Evolutionary conservation across 2,329 filamentous ascomycete species (phyloP).

Genomic region (Cordyceps cateniannulata): DNA sequence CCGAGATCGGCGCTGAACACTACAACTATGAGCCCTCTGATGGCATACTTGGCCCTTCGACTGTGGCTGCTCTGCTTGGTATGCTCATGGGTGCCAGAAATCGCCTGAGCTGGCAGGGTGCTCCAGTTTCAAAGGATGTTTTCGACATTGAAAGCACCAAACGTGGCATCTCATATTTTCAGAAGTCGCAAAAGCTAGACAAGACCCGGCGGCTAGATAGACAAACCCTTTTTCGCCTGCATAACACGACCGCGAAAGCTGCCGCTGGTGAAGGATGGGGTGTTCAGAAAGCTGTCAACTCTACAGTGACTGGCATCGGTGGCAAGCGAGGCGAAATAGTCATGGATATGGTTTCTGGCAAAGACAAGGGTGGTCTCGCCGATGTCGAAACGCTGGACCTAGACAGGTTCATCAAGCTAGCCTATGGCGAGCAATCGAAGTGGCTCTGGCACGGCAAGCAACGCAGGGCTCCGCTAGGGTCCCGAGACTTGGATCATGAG

Average conservation of each 20-base stretch:
- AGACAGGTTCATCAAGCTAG: constrained; percentile 71
- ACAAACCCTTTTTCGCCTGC: constrained; percentile 73
- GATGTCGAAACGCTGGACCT: constrained; percentile 91
- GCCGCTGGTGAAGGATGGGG: constrained; percentile 86
- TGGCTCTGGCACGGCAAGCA: constrained; percentile 95
- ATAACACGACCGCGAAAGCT: constrained; percentile 80
- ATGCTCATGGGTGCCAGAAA: constrained; percentile 87
- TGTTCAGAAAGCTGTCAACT: constrained; percentile 90
- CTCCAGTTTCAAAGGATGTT: constrained; percentile 81
- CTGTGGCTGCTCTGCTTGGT: constrained; percentile 80
- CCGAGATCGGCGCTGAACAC: constrained; percentile 82
- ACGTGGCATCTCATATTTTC: constrained; percentile 78
- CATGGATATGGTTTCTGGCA: constrained; percentile 84
- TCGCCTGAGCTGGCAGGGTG: constrained; percentile 75
- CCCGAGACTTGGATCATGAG: constrained; percentile 42
- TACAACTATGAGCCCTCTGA: constrained; percentile 91
- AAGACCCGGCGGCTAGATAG: constrained; percentile 75
- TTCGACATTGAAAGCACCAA: constrained; percentile 83
- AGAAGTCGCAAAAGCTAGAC: constrained; percentile 78
- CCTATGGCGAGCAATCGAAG: constrained; percentile 76
- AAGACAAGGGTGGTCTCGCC: constrained; percentile 82
- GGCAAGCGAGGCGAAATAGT: constrained; percentile 93
- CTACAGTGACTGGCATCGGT: constrained; percentile 85
- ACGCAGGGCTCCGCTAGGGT: constrained; percentile 51
- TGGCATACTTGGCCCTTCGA: constrained; percentile 86